Percentiles rank a stretch among this genome's conserved stretches.
Conservation (phyloP, 129 eudicot species). For the Glebionis coronaria region DNA sequence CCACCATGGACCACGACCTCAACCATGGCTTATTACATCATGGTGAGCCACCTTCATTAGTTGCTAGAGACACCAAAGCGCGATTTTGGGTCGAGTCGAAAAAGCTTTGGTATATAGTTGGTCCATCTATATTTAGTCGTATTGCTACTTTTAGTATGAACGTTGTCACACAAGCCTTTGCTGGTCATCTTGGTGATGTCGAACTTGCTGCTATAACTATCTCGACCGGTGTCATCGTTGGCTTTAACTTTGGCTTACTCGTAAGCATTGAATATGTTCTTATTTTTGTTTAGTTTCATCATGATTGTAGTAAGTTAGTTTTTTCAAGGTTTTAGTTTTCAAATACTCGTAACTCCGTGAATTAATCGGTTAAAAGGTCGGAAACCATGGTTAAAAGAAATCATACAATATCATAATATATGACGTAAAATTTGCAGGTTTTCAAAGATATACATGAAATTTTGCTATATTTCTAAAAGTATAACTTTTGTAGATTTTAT, state of each 20-base stretch:
- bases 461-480: neutral
- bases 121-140: constrained; percentile 47
- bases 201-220: constrained; percentile 50
- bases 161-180: constrained; percentile 54
- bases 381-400: neutral
- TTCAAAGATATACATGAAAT: neutral
- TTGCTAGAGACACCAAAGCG: neutral
- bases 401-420: too few species aligned
- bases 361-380: too few species aligned
- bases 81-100: constrained; percentile 49
- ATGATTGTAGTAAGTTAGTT: too few species aligned
- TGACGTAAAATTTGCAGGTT: too few species aligned
- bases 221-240: constrained; percentile 50
- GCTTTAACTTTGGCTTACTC: constrained; percentile 50
- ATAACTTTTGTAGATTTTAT: neutral
- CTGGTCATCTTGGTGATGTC: constrained; percentile 50
- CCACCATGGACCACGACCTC: neutral
- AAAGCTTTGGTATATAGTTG: constrained; percentile 57
- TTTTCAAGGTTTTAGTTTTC: too few species aligned
- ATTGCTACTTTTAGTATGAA: constrained; percentile 44
- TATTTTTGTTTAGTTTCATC: too few species aligned
- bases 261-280: constrained; percentile 14
- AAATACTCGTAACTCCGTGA: too few species aligned
- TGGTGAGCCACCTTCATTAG: constrained; percentile 2
- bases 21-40: constrained; percentile 25